phyloP scores from a whole-genome alignment of 768 basidiomycete species.

The Gloeopeniophorella convolvens region DNA sequence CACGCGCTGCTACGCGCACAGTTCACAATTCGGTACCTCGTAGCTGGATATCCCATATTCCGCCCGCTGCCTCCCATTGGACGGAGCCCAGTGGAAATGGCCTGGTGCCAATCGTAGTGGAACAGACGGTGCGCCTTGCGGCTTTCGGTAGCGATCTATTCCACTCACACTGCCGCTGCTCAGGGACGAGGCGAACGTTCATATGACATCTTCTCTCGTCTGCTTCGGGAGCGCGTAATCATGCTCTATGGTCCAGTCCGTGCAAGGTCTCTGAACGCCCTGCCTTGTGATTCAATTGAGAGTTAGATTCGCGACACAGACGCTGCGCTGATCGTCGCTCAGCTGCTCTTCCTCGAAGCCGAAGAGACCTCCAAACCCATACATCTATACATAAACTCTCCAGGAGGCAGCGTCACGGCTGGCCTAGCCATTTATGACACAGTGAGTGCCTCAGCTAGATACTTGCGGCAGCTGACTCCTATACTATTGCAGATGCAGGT shows the following conservation, averaged over 20 bases:
- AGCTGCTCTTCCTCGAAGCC: constrained; percentile 92
- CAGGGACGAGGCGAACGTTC: constrained; percentile 83
- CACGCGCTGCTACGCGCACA: neutral
- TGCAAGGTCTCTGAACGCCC: constrained; percentile 12
- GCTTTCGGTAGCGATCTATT: constrained; percentile 2
- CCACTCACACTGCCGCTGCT: constrained; percentile 8
- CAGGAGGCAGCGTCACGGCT: constrained; percentile 92
- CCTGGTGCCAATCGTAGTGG: constrained; percentile 88
- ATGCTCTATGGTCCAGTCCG: constrained; percentile 90
- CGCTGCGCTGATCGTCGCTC: constrained; percentile 83
- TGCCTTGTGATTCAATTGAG: neutral
- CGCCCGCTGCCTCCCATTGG: constrained; percentile 36
- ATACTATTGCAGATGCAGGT: constrained; percentile 40
- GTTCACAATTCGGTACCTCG: neutral
- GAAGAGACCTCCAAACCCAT: constrained; percentile 93
- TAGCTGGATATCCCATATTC: constrained; percentile 31
- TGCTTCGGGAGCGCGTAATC: constrained; percentile 89
- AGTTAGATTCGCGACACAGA: constrained; percentile 81
- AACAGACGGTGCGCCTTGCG: constrained; percentile 71
- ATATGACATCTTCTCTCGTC: constrained; percentile 93
- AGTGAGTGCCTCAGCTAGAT: constrained; percentile 39
- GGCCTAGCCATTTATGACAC: constrained; percentile 98
- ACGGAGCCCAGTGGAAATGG: constrained; percentile 42
- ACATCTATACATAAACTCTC: constrained; percentile 95
- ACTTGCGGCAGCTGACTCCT: neutral